phyloP scores from a whole-genome alignment of 371 early-diverging fungal species.

The Capillidium rhysosporum region DNA sequence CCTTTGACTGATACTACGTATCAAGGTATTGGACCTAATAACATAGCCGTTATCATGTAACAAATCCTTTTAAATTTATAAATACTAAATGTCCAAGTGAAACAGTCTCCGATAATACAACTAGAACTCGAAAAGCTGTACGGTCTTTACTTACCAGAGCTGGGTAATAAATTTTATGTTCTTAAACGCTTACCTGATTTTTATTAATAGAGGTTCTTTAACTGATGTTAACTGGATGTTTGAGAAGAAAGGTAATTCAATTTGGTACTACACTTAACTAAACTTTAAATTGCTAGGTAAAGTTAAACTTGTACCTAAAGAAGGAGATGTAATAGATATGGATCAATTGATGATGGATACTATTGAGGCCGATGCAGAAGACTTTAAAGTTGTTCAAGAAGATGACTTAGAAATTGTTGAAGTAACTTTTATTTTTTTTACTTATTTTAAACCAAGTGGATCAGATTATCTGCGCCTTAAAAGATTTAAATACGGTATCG shows the following conservation, averaged over 20 bases:
- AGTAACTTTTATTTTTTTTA: background rate
- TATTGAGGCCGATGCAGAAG: conserved; percentile 36
- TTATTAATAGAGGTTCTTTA: conserved; percentile 23
- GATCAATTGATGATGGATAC: conserved; percentile 30
- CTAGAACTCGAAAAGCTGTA: conserved; percentile 42
- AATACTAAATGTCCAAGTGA: conserved; percentile 14
- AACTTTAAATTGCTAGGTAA: background rate
- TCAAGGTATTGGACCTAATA: conserved; percentile 41
- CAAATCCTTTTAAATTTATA: background rate
- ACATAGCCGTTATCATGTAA: conserved; percentile 42
- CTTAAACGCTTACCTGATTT: background rate
- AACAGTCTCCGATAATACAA: conserved; percentile 35
- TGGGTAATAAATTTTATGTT: conserved; percentile 16
- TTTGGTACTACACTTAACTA: background rate
- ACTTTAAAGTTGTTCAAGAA: conserved; percentile 24
- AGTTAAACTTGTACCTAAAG: background rate
- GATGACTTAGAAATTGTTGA: background rate
- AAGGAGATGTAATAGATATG: conserved; percentile 1
- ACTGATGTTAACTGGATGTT: conserved; percentile 34
- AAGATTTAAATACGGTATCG: background rate
- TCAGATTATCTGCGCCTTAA: conserved; percentile 2
- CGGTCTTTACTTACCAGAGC: conserved; percentile 29
- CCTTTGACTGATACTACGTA: conserved; percentile 29
- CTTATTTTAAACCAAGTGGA: background rate
- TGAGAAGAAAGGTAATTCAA: conserved; percentile 23